These are phyloP conservation scores for Cordyceps militaris DNA, from an alignment of 2,329 filamentous ascomycete genomes.

Conservation along the genomic window DNA sequence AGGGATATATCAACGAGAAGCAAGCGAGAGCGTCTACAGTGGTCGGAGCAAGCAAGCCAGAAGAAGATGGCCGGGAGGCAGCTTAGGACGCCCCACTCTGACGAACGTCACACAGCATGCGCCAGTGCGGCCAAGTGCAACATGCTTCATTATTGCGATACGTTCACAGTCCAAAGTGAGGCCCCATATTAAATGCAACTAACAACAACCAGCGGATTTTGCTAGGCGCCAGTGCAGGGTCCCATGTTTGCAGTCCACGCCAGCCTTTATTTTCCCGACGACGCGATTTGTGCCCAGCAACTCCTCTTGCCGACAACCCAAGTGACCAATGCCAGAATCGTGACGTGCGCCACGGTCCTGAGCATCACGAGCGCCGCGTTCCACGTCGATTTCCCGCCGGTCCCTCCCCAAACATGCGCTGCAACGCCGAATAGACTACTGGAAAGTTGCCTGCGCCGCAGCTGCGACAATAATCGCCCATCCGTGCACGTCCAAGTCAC, in stretches of 20 bases:
- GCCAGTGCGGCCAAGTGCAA: neutral
- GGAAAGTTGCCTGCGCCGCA: neutral
- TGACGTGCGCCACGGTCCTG: slow-evolving; percentile 1
- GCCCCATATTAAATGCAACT: slow-evolving; percentile 12
- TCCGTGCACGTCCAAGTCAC: neutral
- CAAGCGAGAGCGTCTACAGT: slow-evolving; percentile 1
- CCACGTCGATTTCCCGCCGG: neutral
- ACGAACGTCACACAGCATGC: slow-evolving; percentile 9
- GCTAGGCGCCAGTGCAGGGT: slow-evolving; percentile 1
- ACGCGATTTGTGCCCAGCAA: slow-evolving; percentile 8
- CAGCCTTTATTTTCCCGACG: slow-evolving; percentile 3
- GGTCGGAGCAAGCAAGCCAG: neutral
- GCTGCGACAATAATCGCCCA: neutral
- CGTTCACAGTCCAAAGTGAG: neutral
- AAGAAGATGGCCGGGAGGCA: neutral
- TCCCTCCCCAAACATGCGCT: slow-evolving; percentile 1
- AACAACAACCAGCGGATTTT: slow-evolving; percentile 5
- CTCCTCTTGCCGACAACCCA: neutral
- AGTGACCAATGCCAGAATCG: slow-evolving; percentile 3
- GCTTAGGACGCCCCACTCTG: neutral
- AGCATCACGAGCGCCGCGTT: slow-evolving; percentile 5
- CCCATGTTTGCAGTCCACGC: slow-evolving; percentile 10
- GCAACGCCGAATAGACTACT: slow-evolving; percentile 1
- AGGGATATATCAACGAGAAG: slow-evolving; percentile 4
- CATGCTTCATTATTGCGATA: slow-evolving; percentile 6